Evolutionary conservation across 805 yeast genomes (phyloP), one percentile per base, ranked within the genome.

Genomic region (Candida broadrunensis): DNA sequence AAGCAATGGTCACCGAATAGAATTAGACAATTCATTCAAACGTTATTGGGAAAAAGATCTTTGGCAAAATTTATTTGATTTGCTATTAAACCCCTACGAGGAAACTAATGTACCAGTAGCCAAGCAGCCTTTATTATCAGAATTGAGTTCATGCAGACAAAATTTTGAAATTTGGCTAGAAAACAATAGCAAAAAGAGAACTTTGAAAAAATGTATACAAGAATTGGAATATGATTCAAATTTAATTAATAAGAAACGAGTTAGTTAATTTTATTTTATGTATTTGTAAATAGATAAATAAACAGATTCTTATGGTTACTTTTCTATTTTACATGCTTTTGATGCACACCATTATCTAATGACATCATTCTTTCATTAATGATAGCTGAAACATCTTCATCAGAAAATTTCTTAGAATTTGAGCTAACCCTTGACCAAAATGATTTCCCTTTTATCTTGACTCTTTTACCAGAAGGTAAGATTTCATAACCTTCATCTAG

Each of bases 41-140:
- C 61, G 93, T 34, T 86, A 85, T 52, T 85, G 95, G 96, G 83
- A 84, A 46, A 69, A 61, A 25, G 80, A 78, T 1, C 42, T 85
- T 5, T 89, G 97, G 97, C 56, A 48, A 3, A 77, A 78, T 2
- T 58, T 88, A 18, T 87, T 89, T 58, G 76, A 77, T 27, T 41
- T 71, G 2, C 60, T 89, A 38, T 61, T 89, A 30, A 87, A 89
- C 49, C 79, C 93, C 6, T 69, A 63, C 20, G 29, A 25, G 12
- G 11, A 35, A 24, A 30, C 41, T 20, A 61, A 60, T 4, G 38
- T 40, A 24, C 40, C 35, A 24, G 29, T 21, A 17, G 12, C 11
- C 12, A 44, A 54, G 7, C 49, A 67, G 33, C 85, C 87, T 1
- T 59, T 75, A 8, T 59, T 67, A 0, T 48, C 61, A 2, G 56